Base-by-base conservation (phyloP, 2,329 filamentous ascomycete species). In the Aquanectria penicillioides region DNA sequence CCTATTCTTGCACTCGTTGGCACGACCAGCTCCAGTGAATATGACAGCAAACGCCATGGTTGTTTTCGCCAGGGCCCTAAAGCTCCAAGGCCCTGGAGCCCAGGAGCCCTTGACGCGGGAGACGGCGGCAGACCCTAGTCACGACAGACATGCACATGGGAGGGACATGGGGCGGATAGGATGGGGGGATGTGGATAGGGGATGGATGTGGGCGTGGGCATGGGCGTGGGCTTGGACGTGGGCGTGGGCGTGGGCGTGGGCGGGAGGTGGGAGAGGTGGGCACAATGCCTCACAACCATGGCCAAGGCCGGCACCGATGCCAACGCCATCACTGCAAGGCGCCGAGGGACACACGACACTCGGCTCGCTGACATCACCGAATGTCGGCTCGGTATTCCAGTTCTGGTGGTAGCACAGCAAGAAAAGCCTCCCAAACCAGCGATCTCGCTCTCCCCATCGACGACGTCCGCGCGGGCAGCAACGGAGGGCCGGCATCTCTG, bases 321-420 rank as follows among this genome's bases (percentile, higher is more conserved):
- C 31, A 34, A 37, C 29, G 29, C 40, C 40, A 54, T 34, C 31
- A n/a, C 23, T 34, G 33, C 41, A 36, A n/a, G 25, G 46, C 26
- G 38, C 33, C 50, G 31, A 54, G 47, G 33, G 29, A 28, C 46
- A 41, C 34, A 28, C 15, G 20, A 13, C 38, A 44, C 40, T 46
- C 41, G 53, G 50, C 51, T 68, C 56, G 59, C 65, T 69, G 65
- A 69, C 67, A 69, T 69, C 65, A 69, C 67, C 47, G 28, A 53
- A 57, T 20, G 15, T 44, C 38, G 34, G 38, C 48, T 52, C 36
- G 38, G 40, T 34, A 41, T 36, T 26, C 20, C 26, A 41, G 33
- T 23, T 29, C 31, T 31, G 44, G 49, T 33, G n/a, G 13, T 13
- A 26, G 17, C 28, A 36, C 33, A 40, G 36, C 37, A 48, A 34